Conservation (phyloP, 257 asterid genomes). For the Eustoma russellianum region DNA sequence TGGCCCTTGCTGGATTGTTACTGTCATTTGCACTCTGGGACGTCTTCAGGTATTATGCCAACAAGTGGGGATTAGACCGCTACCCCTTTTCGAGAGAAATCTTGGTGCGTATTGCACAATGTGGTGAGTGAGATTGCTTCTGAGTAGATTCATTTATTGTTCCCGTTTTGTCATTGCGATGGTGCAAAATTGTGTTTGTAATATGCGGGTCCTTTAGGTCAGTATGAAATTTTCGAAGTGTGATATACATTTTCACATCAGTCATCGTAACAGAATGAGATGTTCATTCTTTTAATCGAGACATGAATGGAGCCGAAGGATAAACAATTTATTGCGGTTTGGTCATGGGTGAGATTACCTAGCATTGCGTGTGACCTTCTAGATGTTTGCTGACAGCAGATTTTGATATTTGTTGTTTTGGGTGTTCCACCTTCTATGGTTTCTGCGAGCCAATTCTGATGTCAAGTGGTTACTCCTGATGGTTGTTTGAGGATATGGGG, state of each 20-base stretch:
- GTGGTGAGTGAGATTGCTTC: slow-evolving; percentile 47
- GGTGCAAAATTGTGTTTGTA: neutral
- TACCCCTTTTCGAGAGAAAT: slow-evolving; percentile 38
- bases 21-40: slow-evolving; percentile 85
- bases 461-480: neutral
- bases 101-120: slow-evolving; percentile 53
- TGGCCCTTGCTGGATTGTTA: slow-evolving; percentile 68
- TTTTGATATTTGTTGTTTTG: neutral
- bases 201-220: neutral
- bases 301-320: neutral
- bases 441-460: neutral
- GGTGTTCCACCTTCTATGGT: neutral
- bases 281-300: no score
- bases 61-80: slow-evolving; percentile 50
- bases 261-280: neutral
- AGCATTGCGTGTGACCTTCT: neutral
- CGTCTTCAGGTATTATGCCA: slow-evolving; percentile 42
- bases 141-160: neutral
- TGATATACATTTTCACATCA: neutral
- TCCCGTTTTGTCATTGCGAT: neutral
- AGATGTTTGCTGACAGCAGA: neutral
- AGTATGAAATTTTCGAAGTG: neutral
- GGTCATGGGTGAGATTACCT: neutral
- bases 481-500: neutral
- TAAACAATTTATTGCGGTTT: neutral